A percentile compares a stretch with the other conserved stretches of the same genome.
phyloP scores from a whole-genome alignment of 2,329 filamentous ascomycete species.

The Bertia moriformis region DNA sequence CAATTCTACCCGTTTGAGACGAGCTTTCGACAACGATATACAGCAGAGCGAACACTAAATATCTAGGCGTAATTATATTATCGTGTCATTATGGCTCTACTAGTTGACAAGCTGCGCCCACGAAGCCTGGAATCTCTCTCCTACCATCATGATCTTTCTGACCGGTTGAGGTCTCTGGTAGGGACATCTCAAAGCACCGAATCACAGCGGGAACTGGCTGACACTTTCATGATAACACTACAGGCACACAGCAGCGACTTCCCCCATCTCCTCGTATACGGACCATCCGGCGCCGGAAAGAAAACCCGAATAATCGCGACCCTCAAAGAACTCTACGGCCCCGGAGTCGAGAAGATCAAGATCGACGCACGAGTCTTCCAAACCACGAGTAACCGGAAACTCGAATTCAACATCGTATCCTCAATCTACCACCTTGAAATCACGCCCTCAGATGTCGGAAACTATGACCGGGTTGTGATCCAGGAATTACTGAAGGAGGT shows the following conservation, averaged over 20 bases:
- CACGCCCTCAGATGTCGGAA: conserved; percentile 90
- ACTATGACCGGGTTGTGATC: conserved; percentile 87
- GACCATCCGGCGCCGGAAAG: conserved; percentile 89
- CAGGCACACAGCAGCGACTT: conserved; percentile 96
- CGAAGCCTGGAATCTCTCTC: conserved; percentile 64
- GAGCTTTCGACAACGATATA: too few relatives aligned
- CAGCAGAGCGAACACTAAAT: too few relatives aligned
- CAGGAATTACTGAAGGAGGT: conserved; percentile 96
- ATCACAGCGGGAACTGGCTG: conserved; percentile 3
- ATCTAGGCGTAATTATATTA: too few relatives aligned
- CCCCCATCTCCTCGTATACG: conserved; percentile 91
- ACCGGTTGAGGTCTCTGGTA: conserved; percentile 74
- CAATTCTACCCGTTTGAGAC: too few relatives aligned
- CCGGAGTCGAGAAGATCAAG: conserved; percentile 99
- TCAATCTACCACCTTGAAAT: conserved; percentile 98
- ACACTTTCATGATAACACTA: neutral
- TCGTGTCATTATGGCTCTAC: conserved; percentile 48
- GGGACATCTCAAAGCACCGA: conserved; percentile 9
- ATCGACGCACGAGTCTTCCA: conserved; percentile 96
- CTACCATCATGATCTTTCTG: conserved; percentile 80
- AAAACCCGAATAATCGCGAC: conserved; percentile 95
- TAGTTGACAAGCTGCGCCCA: conserved; percentile 60
- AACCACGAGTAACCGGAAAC: conserved; percentile 86
- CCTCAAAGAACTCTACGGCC: conserved; percentile 83
- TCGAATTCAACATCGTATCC: conserved; percentile 97